These are phyloP conservation scores for Oleoguttula mirabilis DNA, from an alignment of 495 filamentous ascomycete species.

Conservation along the genomic window DNA sequence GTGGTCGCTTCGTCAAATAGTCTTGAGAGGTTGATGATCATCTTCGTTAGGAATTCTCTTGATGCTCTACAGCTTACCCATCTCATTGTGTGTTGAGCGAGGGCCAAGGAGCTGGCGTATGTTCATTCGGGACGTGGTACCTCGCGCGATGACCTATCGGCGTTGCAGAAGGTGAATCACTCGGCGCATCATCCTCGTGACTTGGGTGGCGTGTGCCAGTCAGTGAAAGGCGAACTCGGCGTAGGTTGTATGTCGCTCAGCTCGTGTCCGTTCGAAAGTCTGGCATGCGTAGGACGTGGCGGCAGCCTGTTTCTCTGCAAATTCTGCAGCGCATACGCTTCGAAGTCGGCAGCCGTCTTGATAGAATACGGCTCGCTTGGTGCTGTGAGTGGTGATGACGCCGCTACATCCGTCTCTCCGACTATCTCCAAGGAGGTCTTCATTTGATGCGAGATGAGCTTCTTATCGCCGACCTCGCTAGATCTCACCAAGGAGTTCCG, in stretches of 20 bases:
- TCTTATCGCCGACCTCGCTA: slow-evolving; percentile 3
- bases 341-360: slow-evolving; percentile 7
- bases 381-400: not conserved
- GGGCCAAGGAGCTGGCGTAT: too few relatives aligned
- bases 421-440: slow-evolving; percentile 4
- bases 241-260: not conserved
- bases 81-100: too few relatives aligned
- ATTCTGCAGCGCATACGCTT: slow-evolving; percentile 6
- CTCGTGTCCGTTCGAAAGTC: not conserved
- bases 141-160: too few relatives aligned
- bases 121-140: too few relatives aligned
- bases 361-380: not conserved
- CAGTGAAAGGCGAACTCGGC: not conserved
- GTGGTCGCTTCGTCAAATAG: too few relatives aligned
- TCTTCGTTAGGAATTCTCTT: too few relatives aligned
- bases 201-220: not conserved
- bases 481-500: not conserved
- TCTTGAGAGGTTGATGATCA: too few relatives aligned
- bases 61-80: too few relatives aligned
- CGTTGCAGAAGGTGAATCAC: too few relatives aligned
- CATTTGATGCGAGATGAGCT: slow-evolving; percentile 2
- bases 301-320: slow-evolving; percentile 3
- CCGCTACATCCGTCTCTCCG: slow-evolving; percentile 3
- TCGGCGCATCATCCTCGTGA: not conserved
- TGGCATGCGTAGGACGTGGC: not conserved